Conservation (phyloP, 2,329 filamentous ascomycete genomes). For the Trichophyton benhamiae region DNA sequence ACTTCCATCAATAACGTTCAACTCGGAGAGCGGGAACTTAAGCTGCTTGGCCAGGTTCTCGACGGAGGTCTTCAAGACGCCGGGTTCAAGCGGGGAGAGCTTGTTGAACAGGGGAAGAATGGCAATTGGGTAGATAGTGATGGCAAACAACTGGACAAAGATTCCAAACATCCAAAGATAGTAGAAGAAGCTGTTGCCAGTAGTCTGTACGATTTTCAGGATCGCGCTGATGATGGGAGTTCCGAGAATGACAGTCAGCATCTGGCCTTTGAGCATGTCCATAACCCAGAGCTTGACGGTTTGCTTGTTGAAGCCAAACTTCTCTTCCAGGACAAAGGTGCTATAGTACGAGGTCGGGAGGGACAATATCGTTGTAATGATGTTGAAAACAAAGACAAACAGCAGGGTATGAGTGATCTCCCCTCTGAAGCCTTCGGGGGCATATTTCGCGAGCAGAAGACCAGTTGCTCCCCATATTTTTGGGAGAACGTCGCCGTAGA, state of each 20-base stretch:
- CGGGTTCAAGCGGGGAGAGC: constrained; percentile 78
- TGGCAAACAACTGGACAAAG: constrained; percentile 80
- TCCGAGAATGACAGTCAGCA: constrained; percentile 65
- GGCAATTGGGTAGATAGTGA: constrained; percentile 87
- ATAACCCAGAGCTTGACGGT: constrained; percentile 76
- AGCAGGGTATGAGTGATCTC: constrained; percentile 89
- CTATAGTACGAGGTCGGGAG: constrained; percentile 80
- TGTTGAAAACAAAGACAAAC: constrained; percentile 77
- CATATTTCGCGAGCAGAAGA: constrained; percentile 57
- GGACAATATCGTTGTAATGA: constrained; percentile 66
- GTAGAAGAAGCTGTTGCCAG: constrained; percentile 91
- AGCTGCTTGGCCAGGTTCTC: constrained; percentile 72
- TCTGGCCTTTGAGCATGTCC: constrained; percentile 84
- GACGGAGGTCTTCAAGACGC: constrained; percentile 74
- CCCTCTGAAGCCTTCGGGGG: constrained; percentile 63
- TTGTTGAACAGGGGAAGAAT: constrained; percentile 98
- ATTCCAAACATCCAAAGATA: constrained; percentile 93
- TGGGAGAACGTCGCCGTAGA: constrained; percentile 82
- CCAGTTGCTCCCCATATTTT: constrained; percentile 81
- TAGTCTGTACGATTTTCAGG: constrained; percentile 85
- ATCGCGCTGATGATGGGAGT: constrained; percentile 85
- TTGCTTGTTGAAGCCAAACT: constrained; percentile 98
- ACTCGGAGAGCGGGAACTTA: constrained; percentile 80
- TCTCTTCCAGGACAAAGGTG: constrained; percentile 90
- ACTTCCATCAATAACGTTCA: constrained; percentile 89